Evolutionary conservation across 1,284 basidiomycete genomes (phyloP), one percentile per base, ranked within the genome.

Genomic region (Austropuccinia psidii): DNA sequence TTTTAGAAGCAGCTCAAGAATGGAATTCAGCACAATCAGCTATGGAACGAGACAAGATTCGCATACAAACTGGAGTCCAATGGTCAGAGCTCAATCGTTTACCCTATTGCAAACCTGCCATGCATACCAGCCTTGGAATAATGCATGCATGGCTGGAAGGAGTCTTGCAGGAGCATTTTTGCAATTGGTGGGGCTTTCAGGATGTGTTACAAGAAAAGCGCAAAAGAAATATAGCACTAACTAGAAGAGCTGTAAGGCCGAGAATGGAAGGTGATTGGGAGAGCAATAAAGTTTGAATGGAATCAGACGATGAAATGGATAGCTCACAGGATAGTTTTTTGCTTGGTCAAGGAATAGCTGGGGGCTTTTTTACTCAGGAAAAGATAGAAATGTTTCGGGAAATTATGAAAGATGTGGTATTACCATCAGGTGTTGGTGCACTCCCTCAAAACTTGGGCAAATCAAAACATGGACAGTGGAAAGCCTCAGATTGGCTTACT

Each of bases 61-160:
- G 35, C 17, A 37, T 37, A 39, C 19, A 54, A 21, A 68, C n/a
- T 2, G 65, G 65, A 13, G 24, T 68, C 5, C 47, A 24, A 27
- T 68, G 65, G 65, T 68, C 65, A n/a, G 37, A 68, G 24, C 31
- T 68, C 19, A 68, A 68, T 31, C 50, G 52, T 24, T 50, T 68
- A 27, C 17, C 19, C 17, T 68, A 68, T 29, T n/a, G 65, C 15
- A 39, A 68, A 41, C 65, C 49, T 41, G 35, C 43, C 8, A 17
- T 29, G 9, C 50, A 68, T 39, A 21, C 43, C 41, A 29, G 35
- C 17, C 65, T 68, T 24, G 65, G 65, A 11, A 21, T 55, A n/a
- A 68, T 68, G 65, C 65, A 68, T 19, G 55, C 54, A 24, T 68
- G 65, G 65, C 37, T 68, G 5, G 50, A 68, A 55, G 65, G 65